Evolutionary conservation across 2,329 filamentous ascomycete species (phyloP), one percentile per base, ranked within the genome.

Genomic region (Rosellinia necatrix): DNA sequence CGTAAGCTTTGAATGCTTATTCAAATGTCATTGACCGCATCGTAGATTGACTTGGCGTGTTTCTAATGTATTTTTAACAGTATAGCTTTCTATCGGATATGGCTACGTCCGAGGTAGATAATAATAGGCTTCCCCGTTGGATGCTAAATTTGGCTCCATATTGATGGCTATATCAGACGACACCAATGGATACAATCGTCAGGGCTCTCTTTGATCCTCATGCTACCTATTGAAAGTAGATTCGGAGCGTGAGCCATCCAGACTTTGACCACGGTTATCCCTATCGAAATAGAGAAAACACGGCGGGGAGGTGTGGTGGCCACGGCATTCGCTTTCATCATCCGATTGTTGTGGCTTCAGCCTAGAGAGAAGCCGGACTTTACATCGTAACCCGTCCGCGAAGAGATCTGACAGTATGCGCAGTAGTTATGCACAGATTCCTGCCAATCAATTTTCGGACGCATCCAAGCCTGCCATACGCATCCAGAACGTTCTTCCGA

Each of bases 181-280:
- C 5, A 17, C 12, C 6, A 10, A 15, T 21, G n/a, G 13, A 24
- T 50, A 49, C 64, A 67, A 74, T 75, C 76, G 77, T 81, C 79
- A 78, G 79, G 71, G 79, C 79, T 81, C 79, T 85, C 82, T 84
- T 85, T 85, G 78, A 75, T 84, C 81, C 70, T 81, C 81, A 80
- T 70, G 49, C 65, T 64, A 61, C 68, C 66, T 38, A 17, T 53
- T 38, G 37, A 61, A 64, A 62, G 49, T 27, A 60, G 65, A 73
- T 70, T 78, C 75, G 73, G 78, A 71, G 68, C 73, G 68, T 63
- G 64, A 27, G 54, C 50, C 47, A 63, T 12, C 56, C 43, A 62
- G 53, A 49, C 44, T 40, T 47, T 58, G 54, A 50, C 53, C 61
- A 74, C 73, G 78, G 78, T 77, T 80, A 75, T 68, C 71, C 56